Base-by-base conservation (phyloP, 768 basidiomycete genomes). In the Daedalea quercina region DNA sequence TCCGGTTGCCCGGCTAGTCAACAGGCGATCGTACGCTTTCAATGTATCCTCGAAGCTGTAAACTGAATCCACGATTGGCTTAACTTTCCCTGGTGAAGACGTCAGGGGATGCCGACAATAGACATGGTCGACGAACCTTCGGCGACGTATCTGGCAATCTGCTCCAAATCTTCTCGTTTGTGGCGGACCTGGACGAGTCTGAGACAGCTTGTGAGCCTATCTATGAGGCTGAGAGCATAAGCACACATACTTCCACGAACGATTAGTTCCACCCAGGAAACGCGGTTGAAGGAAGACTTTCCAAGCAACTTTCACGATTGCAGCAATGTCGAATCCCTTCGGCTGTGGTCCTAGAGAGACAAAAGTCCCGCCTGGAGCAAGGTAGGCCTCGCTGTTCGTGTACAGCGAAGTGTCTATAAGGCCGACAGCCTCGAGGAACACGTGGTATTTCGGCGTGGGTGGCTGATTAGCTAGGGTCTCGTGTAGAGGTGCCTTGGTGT, bases 351-450 rank as follows among this genome's bases (percentile, higher is more conserved):
- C 82, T 2, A 77, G 76, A 3, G 77, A 72, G 45, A 84, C 62
- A 59, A 79, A 87, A 15, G 67, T 54, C 0, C 84, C 82, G 17
- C 73, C 72, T 0, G 76, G 76, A 2, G 71, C 75, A 31, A 86
- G 70, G 59, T 84, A 89, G 3, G 70, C 65, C n/a, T 69, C 69
- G 43, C 75, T 79, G 45, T 72, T 53, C 2, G 69, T 67, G 60
- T 77, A 89, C 9, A 89, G 59, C 1, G 71, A 61, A 1, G 76
- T 69, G 53, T 81, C 76, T 2, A 68, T 60, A 11, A 73, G 60
- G 0, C 78, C 85, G 15, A 73, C 79, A 1, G 82, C 76, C 54
- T 89, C 87, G 37, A 82, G 67, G 28, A 90, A 69, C 42, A 79
- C 69, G 43, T 85, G 70, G 57, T 77, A 87, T 54, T 75, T 78